A percentile compares a stretch with the other conserved stretches of the same genome.
Conservation (phyloP, 176 grass and related monocot genomes). For the Juncus inflexus region DNA sequence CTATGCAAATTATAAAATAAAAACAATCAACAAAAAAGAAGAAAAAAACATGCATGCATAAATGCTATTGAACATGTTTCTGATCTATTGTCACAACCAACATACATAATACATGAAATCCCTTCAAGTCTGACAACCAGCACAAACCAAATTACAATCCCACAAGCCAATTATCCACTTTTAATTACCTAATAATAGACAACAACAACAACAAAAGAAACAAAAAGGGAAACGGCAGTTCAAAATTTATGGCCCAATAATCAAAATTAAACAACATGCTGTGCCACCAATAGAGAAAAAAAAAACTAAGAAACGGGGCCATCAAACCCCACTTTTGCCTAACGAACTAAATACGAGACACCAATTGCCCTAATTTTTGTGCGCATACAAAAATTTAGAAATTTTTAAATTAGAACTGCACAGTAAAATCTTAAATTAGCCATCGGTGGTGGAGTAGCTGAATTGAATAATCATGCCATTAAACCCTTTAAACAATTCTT, state of each 20-base stretch:
- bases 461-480: slow-evolving; percentile 12
- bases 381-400: slow-evolving; percentile 61
- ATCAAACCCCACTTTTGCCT: slow-evolving; percentile 30
- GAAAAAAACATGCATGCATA: background rate
- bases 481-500: slow-evolving; percentile 34
- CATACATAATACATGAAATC: slow-evolving; percentile 3
- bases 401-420: slow-evolving; percentile 82
- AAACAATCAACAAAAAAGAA: too few species aligned
- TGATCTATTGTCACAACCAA: slow-evolving; percentile 24
- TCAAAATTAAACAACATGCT: slow-evolving; percentile 44
- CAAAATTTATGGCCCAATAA: slow-evolving; percentile 26
- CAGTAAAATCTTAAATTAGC: slow-evolving; percentile 76
- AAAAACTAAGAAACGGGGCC: slow-evolving; percentile 35
- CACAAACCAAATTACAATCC: slow-evolving; percentile 19
- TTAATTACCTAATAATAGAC: slow-evolving; percentile 21
- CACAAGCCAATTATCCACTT: slow-evolving; percentile 10
- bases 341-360: slow-evolving; percentile 32
- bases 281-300: slow-evolving; percentile 47
- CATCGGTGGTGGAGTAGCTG: slow-evolving; percentile 55
- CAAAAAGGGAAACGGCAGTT: slow-evolving; percentile 25
- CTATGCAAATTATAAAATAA: too few species aligned
- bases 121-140: slow-evolving; percentile 15
- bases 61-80: slow-evolving; percentile 22
- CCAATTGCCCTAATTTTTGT: slow-evolving; percentile 55
- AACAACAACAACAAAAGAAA: slow-evolving; percentile 21